Evolutionary conservation across 306 rosid genomes (phyloP), one percentile per base, ranked within the genome.

Genomic region (Hippophae rhamnoides): DNA sequence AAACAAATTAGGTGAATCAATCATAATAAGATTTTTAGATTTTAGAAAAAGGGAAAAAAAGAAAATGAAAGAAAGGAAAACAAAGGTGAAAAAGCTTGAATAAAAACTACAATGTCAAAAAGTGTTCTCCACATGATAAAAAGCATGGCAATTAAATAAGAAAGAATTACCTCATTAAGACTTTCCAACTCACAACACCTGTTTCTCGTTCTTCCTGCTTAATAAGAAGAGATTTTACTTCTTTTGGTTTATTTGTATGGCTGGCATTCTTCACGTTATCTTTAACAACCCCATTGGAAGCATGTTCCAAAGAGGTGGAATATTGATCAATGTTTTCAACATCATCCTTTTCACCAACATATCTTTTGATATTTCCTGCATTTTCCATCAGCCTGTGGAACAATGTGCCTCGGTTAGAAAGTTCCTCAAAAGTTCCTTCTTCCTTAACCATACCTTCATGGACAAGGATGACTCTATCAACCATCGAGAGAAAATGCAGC

Each of bases 331-430:
- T 12, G 43, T 58, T 68, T 58, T 72, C 75, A 43, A 42, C 68
- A 7, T 72, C 81, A 73, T 61, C 67, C 41, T 69, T 75, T 68
- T 75, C 79, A 50, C 79, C 86, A 10, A 14, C 70, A 65, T 75
- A 75, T 59, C 78, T 86, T 76, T 87, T 95, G 89, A 87, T 69
- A 73, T 85, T 81, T 27, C 97, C 97, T 0, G 94, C 97, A 78
- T 85, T 90, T 79, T 90, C 96, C 97, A 90, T 87, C 49, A 87
- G 84, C 77, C 71, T 90, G 53, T 90, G 95, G 77, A 90, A 90
- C 75, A 87, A 81, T 47, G 18, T 44, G 26, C 97, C 94, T 69
- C 52, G 63, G 61, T 77, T 79, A 46, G 88, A 84, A 58, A 90
- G 83, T 76, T 84, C 94, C 63, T 84, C 95, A 56, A 84, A 90